Evolutionary conservation across 495 filamentous ascomycete species (phyloP).

Genomic region (Neurospora sp.): DNA sequence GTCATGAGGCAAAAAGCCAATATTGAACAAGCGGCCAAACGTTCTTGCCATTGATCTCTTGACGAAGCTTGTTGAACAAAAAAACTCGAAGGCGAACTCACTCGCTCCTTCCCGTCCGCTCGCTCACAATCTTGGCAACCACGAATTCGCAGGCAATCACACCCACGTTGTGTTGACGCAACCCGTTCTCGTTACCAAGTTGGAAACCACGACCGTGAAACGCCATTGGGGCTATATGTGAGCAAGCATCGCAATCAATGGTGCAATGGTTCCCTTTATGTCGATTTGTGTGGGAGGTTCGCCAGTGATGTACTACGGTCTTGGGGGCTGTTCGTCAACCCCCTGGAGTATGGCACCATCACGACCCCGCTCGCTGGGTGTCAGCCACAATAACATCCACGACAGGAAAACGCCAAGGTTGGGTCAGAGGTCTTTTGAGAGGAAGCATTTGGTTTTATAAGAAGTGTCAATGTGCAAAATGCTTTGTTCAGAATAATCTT

Average conservation of each 20-base stretch:
- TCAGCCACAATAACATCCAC: not conserved
- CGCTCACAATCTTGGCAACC: not conserved
- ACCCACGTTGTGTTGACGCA: not conserved
- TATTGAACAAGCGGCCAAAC: not conserved
- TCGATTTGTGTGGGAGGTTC: not conserved
- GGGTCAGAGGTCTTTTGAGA: not conserved
- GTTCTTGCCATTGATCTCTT: not conserved
- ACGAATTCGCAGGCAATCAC: not conserved
- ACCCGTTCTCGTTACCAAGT: not conserved
- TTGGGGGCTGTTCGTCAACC: not conserved
- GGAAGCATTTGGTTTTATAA: not conserved
- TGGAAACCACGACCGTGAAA: not conserved
- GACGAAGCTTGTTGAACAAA: not conserved
- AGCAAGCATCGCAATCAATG: not conserved
- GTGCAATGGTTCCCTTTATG: not conserved
- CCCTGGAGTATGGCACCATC: not conserved
- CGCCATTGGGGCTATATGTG: not conserved
- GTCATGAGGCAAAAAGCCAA: not conserved
- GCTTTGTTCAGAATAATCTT: not conserved
- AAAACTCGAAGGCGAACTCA: not conserved
- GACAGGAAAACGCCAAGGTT: not conserved
- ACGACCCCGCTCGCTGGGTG: not conserved
- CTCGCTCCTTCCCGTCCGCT: not conserved
- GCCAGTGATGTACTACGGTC: not conserved
- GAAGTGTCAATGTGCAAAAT: not conserved